Conservation (phyloP, 2,329 filamentous ascomycete genomes). For the Trichoderma sp. region DNA sequence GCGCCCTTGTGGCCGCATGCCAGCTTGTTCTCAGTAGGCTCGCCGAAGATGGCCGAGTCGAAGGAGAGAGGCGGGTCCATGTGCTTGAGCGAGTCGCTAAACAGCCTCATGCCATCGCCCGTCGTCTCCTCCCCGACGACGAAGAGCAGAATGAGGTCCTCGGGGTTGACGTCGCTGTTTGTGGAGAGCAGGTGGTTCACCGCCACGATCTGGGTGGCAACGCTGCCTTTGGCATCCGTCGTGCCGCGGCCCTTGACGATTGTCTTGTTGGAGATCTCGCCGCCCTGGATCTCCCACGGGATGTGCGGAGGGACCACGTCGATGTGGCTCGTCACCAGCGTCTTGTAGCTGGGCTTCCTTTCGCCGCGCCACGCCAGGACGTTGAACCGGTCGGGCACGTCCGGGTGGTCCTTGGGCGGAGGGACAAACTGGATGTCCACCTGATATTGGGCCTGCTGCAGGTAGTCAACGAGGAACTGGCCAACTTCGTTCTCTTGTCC, state of each 20-base stretch:
- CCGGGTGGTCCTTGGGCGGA: conserved; percentile 38
- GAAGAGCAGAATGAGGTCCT: conserved; percentile 63
- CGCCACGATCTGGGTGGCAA: conserved; percentile 75
- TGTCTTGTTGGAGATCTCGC: conserved; percentile 48
- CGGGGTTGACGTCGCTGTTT: conserved; percentile 44
- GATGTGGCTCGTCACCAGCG: conserved; percentile 79
- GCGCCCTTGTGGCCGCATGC: conserved; percentile 92
- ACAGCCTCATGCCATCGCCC: conserved; percentile 76
- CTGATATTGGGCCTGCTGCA: conserved; percentile 53
- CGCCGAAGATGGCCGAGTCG: conserved; percentile 82
- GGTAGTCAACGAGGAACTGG: conserved; percentile 67
- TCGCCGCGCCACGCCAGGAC: conserved; percentile 67
- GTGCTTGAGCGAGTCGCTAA: conserved; percentile 45
- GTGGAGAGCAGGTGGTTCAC: conserved; percentile 56
- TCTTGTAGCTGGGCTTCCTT: conserved; percentile 53
- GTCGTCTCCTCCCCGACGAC: conserved; percentile 81
- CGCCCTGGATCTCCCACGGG: conserved; percentile 62
- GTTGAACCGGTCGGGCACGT: conserved; percentile 59
- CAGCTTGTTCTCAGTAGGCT: conserved; percentile 87
- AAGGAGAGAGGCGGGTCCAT: conserved; percentile 46
- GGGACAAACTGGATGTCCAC: conserved; percentile 48
- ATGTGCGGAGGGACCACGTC: conserved; percentile 76
- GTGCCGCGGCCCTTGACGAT: conserved; percentile 72
- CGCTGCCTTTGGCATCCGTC: conserved; percentile 70
- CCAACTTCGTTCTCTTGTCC: conserved; percentile 70